A percentile compares a stretch with the other conserved stretches of the same genome.
Evolutionary conservation across 1,284 basidiomycete species (phyloP).

Genomic region (Kalmanozyma brasiliensis): DNA sequence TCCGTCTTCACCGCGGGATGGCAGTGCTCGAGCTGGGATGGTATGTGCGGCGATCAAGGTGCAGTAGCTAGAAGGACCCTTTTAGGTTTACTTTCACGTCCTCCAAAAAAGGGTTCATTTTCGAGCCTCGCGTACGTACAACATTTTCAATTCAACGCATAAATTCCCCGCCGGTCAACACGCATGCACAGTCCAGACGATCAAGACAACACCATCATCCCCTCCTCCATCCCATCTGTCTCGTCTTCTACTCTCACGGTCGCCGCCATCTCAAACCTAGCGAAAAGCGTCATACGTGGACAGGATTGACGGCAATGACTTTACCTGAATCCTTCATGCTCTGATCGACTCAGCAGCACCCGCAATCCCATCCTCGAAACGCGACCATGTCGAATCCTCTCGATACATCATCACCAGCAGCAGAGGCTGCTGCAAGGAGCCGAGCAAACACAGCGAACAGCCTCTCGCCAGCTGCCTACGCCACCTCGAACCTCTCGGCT

Average conservation of each 20-base stretch:
- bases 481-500: constrained; percentile 29
- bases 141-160: too few relatives aligned
- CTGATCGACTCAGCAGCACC: not conserved
- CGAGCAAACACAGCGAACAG: constrained; percentile 40
- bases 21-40: not conserved
- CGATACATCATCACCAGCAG: constrained; percentile 2
- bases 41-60: not conserved
- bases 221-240: too few relatives aligned
- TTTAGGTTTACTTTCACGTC: not conserved
- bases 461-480: constrained; percentile 18
- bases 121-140: not conserved
- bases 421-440: constrained; percentile 16
- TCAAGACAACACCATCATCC: too few relatives aligned
- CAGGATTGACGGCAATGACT: too few relatives aligned
- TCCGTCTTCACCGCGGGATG: not conserved
- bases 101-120: constrained; percentile 10
- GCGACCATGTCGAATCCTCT: constrained; percentile 19
- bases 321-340: too few relatives aligned
- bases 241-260: too few relatives aligned
- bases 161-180: too few relatives aligned
- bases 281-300: too few relatives aligned
- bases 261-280: too few relatives aligned
- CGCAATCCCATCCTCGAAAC: not conserved
- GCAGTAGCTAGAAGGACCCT: too few relatives aligned
- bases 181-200: too few relatives aligned